Evolutionary conservation across 2,329 filamentous ascomycete species (phyloP), one percentile per base, ranked within the genome.

Genomic region (Colletotrichum sp.): DNA sequence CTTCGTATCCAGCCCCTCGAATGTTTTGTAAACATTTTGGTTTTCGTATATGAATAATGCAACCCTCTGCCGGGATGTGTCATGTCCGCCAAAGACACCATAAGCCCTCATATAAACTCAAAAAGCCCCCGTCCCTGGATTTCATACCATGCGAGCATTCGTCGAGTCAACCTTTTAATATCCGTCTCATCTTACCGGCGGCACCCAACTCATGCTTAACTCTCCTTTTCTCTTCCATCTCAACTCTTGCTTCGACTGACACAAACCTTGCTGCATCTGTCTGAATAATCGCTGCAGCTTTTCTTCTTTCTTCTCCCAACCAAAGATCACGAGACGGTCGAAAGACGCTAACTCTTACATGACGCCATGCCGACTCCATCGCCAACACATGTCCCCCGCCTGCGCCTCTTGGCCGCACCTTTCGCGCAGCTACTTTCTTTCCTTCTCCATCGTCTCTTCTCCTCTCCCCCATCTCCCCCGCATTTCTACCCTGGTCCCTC

Each of bases 391-490:
- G 25, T 62, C 62, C 61, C 22, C 67, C 30, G 34, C 61, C 66
- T 60, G 34, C 68, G 30, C 67, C 30, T 48, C 61, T 71, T 60
- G 34, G 71, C 52, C 43, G 39, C 43, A 61, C 22, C 27, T 13
- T 61, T n/a, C 15, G 32, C 32, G 12, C 58, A 70, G 48, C 22
- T 66, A 66, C 48, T 13, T 34, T 15, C 15, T 56, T 61, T 27
- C 25, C 62, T 60, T 65, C 58, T 65, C 60, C 67, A 48, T 65
- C 66, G 5, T 61, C 18, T 48, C 18, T 43, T 30, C 34, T 15
- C 15, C 15, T 22, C 22, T 43, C 58, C 73, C 68, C 72, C 62
- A 72, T 62, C 56, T 75, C 58, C 73, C 64, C 73, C 73, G 70
- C 73, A 73, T 52, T 34, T 58, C n/a, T 30, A 61, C 30, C 69